Evolutionary conservation across 208 protist genomes (phyloP).

Genomic region (Tritrichomonas musculus): DNA sequence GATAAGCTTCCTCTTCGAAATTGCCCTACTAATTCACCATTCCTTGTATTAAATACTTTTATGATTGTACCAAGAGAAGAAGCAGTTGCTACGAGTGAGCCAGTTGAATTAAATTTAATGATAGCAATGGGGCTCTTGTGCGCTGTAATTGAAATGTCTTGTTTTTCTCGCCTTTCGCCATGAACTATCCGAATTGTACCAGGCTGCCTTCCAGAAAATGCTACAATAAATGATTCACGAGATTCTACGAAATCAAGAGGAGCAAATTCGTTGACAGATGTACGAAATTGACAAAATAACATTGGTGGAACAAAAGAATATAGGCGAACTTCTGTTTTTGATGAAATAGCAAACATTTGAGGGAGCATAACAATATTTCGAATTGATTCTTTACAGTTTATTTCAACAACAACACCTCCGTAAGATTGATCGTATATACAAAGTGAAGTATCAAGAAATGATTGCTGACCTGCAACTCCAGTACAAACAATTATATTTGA

Average conservation of each 20-base stretch:
- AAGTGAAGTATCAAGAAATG: not conserved
- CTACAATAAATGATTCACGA: not conserved
- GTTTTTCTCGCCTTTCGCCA: not conserved
- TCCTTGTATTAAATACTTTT: not conserved
- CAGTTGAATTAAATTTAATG: not conserved
- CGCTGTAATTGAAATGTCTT: not conserved
- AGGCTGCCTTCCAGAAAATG: not conserved
- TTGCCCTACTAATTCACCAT: not conserved
- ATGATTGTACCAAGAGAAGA: not conserved
- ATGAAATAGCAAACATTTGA: not conserved
- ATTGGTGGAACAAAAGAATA: conserved; percentile 3
- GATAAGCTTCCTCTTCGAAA: not conserved
- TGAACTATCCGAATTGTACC: not conserved
- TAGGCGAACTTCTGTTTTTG: conserved; percentile 15
- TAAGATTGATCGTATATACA: not conserved
- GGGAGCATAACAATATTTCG: not conserved
- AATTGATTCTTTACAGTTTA: not conserved
- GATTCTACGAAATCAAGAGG: not conserved
- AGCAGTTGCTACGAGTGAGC: not conserved
- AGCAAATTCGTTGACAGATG: not conserved
- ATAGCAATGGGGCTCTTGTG: not conserved
- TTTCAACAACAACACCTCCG: not conserved
- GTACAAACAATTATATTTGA: not conserved
- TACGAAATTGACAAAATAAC: not conserved
- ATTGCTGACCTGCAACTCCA: not conserved